Evolutionary conservation across 495 filamentous ascomycete species (phyloP).

Genomic region (Mycothermus thermophilus): DNA sequence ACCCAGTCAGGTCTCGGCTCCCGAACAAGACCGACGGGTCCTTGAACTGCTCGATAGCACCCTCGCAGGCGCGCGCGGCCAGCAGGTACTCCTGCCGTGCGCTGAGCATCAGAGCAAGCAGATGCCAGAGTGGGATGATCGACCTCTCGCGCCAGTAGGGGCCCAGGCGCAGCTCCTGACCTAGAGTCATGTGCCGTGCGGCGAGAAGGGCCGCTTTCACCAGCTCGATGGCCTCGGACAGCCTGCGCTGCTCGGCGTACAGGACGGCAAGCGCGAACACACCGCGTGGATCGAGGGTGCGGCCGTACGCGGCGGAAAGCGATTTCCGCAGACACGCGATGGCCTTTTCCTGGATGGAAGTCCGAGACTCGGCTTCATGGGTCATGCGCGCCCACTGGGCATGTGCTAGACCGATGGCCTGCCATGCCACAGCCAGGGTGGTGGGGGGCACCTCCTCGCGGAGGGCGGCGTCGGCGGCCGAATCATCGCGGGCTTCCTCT

Average conservation of each 20-base stretch:
- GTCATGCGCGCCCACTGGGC: conserved; percentile 78
- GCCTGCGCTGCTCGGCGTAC: conserved; percentile 65
- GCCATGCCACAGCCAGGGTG: conserved; percentile 54
- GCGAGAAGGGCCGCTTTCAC: conserved; percentile 46
- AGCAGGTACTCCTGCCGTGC: conserved; percentile 72
- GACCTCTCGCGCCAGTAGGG: conserved; percentile 39
- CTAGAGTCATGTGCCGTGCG: conserved; percentile 19
- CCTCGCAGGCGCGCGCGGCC: conserved; percentile 69
- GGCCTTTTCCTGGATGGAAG: conserved; percentile 57
- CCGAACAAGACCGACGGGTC: conserved; percentile 45
- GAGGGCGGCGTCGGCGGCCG: conserved; percentile 8
- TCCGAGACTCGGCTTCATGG: conserved; percentile 50
- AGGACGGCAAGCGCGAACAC: conserved; percentile 68
- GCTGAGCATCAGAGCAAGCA: conserved; percentile 72
- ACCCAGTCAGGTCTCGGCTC: conserved; percentile 30
- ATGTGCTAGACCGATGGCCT: conserved; percentile 68
- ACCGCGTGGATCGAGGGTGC: conserved; percentile 49
- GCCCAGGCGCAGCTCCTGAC: conserved; percentile 22
- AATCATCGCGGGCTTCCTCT: conserved; percentile 13
- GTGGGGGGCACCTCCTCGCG: conserved; percentile 32
- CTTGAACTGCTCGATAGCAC: conserved; percentile 76
- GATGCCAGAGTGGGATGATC: conserved; percentile 65
- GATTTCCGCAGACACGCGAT: conserved; percentile 59
- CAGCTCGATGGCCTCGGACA: conserved; percentile 61
- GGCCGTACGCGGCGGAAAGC: conserved; percentile 47